A percentile compares a stretch with the other conserved stretches of the same genome.
These are phyloP conservation scores for Pontederia paniculata DNA, from an alignment of 176 grass and related monocot genomes.

Conservation along the genomic window DNA sequence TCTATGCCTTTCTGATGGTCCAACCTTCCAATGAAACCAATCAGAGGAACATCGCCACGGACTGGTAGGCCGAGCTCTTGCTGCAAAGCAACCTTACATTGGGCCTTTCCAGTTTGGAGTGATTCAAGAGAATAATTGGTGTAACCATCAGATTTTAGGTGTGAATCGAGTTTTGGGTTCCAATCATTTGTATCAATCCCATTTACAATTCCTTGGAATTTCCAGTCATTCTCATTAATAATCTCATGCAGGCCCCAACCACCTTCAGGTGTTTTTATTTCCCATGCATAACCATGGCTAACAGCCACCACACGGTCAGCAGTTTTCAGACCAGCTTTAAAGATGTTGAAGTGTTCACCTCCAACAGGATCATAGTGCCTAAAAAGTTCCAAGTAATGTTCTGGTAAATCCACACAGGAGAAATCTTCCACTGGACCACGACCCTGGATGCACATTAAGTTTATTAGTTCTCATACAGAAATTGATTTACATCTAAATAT, in stretches of 20 bases:
- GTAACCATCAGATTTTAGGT: conserved; percentile 75
- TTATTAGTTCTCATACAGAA: not conserved
- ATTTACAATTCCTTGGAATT: conserved; percentile 86
- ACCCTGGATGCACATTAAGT: conserved; percentile 42
- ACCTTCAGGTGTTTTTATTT: conserved; percentile 81
- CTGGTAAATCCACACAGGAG: conserved; percentile 52
- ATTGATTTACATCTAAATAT: no score
- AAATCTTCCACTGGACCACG: conserved; percentile 81
- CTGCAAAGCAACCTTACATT: conserved; percentile 75
- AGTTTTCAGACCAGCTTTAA: conserved; percentile 77
- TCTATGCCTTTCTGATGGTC: conserved; percentile 92
- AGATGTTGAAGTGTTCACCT: conserved; percentile 88
- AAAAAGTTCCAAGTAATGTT: conserved; percentile 63
- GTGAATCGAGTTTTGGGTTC: conserved; percentile 59
- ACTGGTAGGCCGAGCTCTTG: conserved; percentile 60
- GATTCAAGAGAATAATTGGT: conserved; percentile 69
- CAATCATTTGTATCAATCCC: conserved; percentile 65
- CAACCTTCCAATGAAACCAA: conserved; percentile 87
- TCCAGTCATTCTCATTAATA: conserved; percentile 70
- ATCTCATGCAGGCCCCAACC: conserved; percentile 84
- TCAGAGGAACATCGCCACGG: conserved; percentile 41
- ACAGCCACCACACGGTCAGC: conserved; percentile 80
- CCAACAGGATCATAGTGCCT: conserved; percentile 67
- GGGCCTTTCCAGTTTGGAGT: conserved; percentile 57
- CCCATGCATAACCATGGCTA: conserved; percentile 89